Base-by-base conservation (phyloP, 2,329 filamentous ascomycete genomes). In the Neodidymelliopsis sp. region DNA sequence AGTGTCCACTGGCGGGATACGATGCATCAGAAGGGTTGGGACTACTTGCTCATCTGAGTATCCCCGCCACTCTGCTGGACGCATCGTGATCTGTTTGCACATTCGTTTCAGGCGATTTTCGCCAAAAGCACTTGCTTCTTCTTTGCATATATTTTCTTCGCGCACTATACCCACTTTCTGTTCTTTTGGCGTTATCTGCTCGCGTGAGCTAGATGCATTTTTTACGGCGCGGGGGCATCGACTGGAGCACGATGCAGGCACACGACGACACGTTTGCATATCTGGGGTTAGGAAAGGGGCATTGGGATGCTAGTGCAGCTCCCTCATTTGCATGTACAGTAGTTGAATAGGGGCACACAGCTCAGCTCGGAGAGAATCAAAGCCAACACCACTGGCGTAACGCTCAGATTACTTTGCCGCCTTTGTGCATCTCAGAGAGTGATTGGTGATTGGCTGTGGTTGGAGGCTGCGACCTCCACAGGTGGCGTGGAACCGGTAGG, bases 1-100 rank as follows among this genome's bases (percentile, higher is more conserved):
- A 87, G 88, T 77, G 84, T 96, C 75, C 91, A 92, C 85, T 97
- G 93, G 93, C 83, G 93, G 77, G 90, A 96, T 76, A 84, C 93
- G 70, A 96, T 97, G 91, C 85, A 84, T 76, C 84, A 87, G 77
- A 94, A 93, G 78, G 85, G 85, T 63, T 96, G 91, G 92, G 90
- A 96, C 72, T 94, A 91, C 77, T 81, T 97, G 74, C 84, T 97
- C 74, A 92, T 97, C 76, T 96, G 72, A 67, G 60, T 57, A 54
- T 39, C 30, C 41, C 31, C 27, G 48, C 45, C 53, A 53, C 53
- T 65, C 64, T 70, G 66, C 67, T 70, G 66, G 66, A 59, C 55
- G 64, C 70, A 72, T 73, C 70, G 62, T 63, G 62, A 64, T 70
- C 68, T 70, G 62, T 62, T 57, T 62, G 53, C 39, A 40, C 54